Conservation (phyloP, 2,329 filamentous ascomycete species). For the Talaromyces atroroseus region DNA sequence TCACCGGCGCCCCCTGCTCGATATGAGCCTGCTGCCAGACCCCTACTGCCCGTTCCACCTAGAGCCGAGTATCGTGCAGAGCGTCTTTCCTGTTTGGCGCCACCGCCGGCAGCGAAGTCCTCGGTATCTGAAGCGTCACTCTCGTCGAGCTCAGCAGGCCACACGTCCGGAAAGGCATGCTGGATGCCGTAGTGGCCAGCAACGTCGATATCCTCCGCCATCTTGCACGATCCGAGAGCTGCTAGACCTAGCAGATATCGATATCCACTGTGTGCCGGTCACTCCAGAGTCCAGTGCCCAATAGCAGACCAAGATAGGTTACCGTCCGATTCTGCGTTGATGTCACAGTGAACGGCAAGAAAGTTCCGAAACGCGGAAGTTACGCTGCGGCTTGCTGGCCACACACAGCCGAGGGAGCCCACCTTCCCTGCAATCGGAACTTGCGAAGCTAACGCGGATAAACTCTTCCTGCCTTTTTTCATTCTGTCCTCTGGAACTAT, state of each 20-base stretch:
- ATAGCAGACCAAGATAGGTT: neutral
- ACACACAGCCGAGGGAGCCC: neutral
- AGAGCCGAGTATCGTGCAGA: slow-evolving; percentile 78
- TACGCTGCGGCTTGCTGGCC: slow-evolving; percentile 4
- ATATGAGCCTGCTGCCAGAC: slow-evolving; percentile 61
- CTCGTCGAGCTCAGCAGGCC: slow-evolving; percentile 76
- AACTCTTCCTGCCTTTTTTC: slow-evolving; percentile 13
- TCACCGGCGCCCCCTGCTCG: slow-evolving; percentile 60
- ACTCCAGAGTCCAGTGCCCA: neutral
- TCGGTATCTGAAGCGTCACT: slow-evolving; percentile 62
- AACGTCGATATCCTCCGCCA: slow-evolving; percentile 67
- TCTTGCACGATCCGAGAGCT: slow-evolving; percentile 22
- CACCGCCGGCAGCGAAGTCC: slow-evolving; percentile 18
- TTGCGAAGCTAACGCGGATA: slow-evolving; percentile 11
- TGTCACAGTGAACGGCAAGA: slow-evolving; percentile 5
- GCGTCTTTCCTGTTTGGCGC: slow-evolving; percentile 39
- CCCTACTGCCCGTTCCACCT: slow-evolving; percentile 67
- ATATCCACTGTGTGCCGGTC: too few species aligned
- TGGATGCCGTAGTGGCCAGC: slow-evolving; percentile 86
- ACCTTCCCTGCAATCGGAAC: slow-evolving; percentile 11
- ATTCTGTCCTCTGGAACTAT: slow-evolving; percentile 1
- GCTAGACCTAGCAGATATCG: neutral
- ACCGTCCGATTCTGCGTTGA: neutral
- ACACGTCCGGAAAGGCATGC: slow-evolving; percentile 71
- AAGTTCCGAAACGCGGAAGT: slow-evolving; percentile 18